phyloP scores from a whole-genome alignment of 495 filamentous ascomycete species.

The Pseudomonodictys pantanalensis region DNA sequence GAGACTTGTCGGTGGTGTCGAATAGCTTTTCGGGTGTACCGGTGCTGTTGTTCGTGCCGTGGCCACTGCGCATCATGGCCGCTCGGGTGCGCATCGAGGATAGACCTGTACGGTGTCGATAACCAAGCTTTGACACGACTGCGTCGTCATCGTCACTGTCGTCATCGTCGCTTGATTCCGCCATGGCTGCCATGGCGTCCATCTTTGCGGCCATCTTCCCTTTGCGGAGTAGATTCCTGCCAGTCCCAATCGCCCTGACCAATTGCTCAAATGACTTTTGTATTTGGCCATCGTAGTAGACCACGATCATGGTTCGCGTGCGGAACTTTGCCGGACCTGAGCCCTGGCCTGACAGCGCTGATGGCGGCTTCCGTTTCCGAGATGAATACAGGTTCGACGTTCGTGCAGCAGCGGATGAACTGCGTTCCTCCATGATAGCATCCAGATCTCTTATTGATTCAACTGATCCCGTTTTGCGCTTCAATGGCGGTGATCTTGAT shows the following conservation, averaged over 20 bases:
- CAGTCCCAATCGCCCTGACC: slow-evolving; percentile 74
- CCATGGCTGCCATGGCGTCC: slow-evolving; percentile 54
- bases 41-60: background rate
- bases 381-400: slow-evolving; percentile 45
- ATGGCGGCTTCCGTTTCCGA: slow-evolving; percentile 60
- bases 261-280: slow-evolving; percentile 76
- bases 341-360: slow-evolving; percentile 53
- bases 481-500: slow-evolving; percentile 41
- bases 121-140: slow-evolving; percentile 29
- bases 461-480: slow-evolving; percentile 59
- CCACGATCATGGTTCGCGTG: slow-evolving; percentile 70
- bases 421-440: slow-evolving; percentile 6
- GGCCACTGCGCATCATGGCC: slow-evolving; percentile 1
- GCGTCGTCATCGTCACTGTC: slow-evolving; percentile 40
- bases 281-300: slow-evolving; percentile 85
- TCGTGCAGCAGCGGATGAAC: slow-evolving; percentile 1
- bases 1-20: slow-evolving; percentile 68
- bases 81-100: slow-evolving; percentile 17
- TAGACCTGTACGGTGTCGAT: slow-evolving; percentile 19
- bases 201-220: slow-evolving; percentile 68
- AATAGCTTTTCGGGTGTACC: slow-evolving; percentile 45
- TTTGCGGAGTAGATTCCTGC: slow-evolving; percentile 77
- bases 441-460: slow-evolving; percentile 60
- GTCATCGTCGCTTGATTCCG: slow-evolving; percentile 37
- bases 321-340: slow-evolving; percentile 57